phyloP scores from a whole-genome alignment of 768 basidiomycete genomes.

The Boletus pseudo-olivaceus region DNA sequence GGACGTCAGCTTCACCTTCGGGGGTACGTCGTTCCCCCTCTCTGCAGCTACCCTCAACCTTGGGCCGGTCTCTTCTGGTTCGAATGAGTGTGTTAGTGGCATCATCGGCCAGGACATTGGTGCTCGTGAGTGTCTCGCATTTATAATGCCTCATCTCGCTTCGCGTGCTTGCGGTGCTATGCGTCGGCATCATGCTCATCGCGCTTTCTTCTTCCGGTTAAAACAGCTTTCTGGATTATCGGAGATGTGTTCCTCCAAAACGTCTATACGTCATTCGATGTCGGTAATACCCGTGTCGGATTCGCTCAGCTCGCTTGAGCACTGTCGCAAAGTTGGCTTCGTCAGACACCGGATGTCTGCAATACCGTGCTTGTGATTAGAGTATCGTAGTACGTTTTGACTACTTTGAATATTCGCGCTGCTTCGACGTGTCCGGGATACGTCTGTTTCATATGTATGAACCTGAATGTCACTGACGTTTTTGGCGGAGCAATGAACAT shows the following conservation, averaged over 20 bases:
- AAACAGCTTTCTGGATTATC: slow-evolving; percentile 14
- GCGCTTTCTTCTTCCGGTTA: not conserved
- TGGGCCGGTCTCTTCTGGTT: slow-evolving; percentile 25
- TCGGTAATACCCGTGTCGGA: slow-evolving; percentile 33
- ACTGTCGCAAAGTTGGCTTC: not conserved
- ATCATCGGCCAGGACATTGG: slow-evolving; percentile 14
- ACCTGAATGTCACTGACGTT: no score
- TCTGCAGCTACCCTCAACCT: slow-evolving; percentile 35
- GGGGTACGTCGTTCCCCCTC: slow-evolving; percentile 34
- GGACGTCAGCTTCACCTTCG: slow-evolving; percentile 35
- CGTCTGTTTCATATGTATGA: not conserved
- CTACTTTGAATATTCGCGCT: not conserved
- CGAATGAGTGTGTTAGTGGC: slow-evolving; percentile 30
- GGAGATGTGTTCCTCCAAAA: slow-evolving; percentile 37
- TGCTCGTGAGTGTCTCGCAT: not conserved
- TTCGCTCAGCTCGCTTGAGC: slow-evolving; percentile 29
- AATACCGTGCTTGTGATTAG: not conserved
- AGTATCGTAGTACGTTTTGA: not conserved
- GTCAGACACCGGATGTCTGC: not conserved
- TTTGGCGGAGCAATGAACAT: no score
- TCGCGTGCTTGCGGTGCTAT: not conserved
- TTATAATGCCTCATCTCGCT: no score
- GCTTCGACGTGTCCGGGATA: not conserved
- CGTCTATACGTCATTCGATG: slow-evolving; percentile 41
- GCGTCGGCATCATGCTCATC: slow-evolving; percentile 2